phyloP scores from a whole-genome alignment of 2,329 filamentous ascomycete genomes.

The Apiospora arundinis region DNA sequence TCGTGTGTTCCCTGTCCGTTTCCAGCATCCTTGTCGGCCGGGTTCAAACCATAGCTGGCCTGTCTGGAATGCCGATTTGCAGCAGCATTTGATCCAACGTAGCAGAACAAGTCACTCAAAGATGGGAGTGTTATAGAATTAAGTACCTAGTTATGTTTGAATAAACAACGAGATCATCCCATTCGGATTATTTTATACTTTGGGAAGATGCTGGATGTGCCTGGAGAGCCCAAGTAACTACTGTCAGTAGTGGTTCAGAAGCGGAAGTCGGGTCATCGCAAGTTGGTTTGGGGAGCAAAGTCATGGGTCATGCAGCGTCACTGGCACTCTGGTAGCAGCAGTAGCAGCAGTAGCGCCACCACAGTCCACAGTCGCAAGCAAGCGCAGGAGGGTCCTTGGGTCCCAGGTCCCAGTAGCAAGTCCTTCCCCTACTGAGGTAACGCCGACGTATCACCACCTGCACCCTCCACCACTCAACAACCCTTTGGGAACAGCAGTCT shows the following conservation, averaged over 20 bases:
- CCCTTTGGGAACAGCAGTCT: constrained; percentile 6
- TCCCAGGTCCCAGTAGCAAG: neutral
- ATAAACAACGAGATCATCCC: no score
- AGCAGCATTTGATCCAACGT: no score
- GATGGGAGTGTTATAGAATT: no score
- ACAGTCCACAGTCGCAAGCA: neutral
- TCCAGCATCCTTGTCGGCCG: neutral
- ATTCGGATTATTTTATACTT: no score
- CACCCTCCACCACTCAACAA: neutral
- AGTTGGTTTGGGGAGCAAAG: neutral
- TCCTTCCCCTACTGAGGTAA: constrained; percentile 9
- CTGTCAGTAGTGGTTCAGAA: neutral
- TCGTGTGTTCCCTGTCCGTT: constrained; percentile 5
- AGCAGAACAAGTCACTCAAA: no score
- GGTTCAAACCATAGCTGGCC: no score
- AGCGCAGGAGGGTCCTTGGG: neutral
- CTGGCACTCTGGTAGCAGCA: neutral
- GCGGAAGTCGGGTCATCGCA: constrained; percentile 1
- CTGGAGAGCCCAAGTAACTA: no score
- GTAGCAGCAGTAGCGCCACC: neutral
- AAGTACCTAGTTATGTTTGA: no score
- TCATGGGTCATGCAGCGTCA: neutral
- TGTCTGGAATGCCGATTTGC: no score
- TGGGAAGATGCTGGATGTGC: no score
- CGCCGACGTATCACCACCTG: constrained; percentile 14